These are phyloP conservation scores for Torulaspora indica DNA, from an alignment of 805 yeast species.

Conservation along the genomic window DNA sequence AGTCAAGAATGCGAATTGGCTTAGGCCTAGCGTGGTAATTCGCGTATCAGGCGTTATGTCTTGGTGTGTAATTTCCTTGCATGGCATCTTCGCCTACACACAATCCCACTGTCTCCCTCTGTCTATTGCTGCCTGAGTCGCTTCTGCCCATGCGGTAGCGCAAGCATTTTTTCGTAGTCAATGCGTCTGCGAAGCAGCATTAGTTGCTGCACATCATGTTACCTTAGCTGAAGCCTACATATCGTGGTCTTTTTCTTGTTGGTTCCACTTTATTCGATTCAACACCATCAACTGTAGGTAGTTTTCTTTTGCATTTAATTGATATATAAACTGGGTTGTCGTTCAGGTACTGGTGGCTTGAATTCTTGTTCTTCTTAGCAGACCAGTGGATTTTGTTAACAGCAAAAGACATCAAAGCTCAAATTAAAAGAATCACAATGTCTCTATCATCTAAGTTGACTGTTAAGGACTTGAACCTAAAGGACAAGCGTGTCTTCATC, in stretches of 20 bases:
- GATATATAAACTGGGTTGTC: slow-evolving; percentile 8
- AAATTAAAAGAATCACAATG: slow-evolving; percentile 44
- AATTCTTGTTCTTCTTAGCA: neutral
- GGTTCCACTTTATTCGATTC: slow-evolving; percentile 8
- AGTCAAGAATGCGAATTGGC: neutral
- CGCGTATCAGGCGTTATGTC: too few species aligned
- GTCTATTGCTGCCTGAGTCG: neutral
- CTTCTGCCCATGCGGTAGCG: neutral
- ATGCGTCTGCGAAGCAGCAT: neutral
- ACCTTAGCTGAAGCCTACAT: slow-evolving; percentile 2
- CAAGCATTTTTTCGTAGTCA: too few species aligned
- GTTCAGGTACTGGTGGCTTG: neutral
- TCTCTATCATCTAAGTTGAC: slow-evolving; percentile 91
- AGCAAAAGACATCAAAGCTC: slow-evolving; percentile 8
- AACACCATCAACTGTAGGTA: neutral
- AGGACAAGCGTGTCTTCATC: slow-evolving; percentile 94
- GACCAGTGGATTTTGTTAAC: slow-evolving; percentile 10
- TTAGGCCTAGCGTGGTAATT: too few species aligned
- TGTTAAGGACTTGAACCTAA: slow-evolving; percentile 81
- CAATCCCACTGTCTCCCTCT: too few species aligned
- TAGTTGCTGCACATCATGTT: slow-evolving; percentile 11
- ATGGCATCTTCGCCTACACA: neutral
- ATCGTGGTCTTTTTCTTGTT: slow-evolving; percentile 1
- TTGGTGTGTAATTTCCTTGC: neutral
- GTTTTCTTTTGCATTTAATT: slow-evolving; percentile 8